Base-by-base conservation (phyloP, 139 green algal species). In the Coccomyxa sp. region DNA sequence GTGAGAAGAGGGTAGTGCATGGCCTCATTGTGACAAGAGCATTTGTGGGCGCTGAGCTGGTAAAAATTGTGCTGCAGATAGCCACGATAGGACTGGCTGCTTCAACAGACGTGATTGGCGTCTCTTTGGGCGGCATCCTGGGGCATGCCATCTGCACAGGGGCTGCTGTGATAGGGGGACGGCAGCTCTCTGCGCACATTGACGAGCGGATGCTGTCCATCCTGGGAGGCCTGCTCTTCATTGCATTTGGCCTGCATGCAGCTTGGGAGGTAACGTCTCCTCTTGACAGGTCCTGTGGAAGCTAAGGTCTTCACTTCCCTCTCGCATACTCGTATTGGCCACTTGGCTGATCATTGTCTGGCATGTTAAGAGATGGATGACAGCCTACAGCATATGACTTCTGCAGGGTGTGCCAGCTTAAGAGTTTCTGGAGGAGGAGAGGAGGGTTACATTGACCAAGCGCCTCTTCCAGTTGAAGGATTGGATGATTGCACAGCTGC, bases 111-210 rank as follows among this genome's bases (percentile, higher is more conserved):
- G 89, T 94, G 9, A 64, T 95, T 54, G 96, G 95, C 0, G 96
- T 99, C 0, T 96, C 92, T 6, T 35, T 99, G 8, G 96, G 96
- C 6, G 96, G 92, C 58, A 96, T 97, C 36, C 12, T 98, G 36
- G 96, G 96, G 3, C 96, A 99, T 81, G 80, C 84, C 22, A 83
- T 96, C 27, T 99, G 96, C 88, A 99, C 96, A 29, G 94, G 92
- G 0, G 90, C 91, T 1, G 96, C 96, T 6, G 96, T 99, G 39
- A 58, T 98, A 38, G 96, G 96, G 0, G 96, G 96, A 6, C 91
- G 95, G 36, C 90, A 99, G 71, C 77, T 99, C 72, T 95, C 96
- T 5, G 79, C 90, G 14, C 90, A 95, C 82, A 97, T 99, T 75
- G 90, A 96, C 18, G 96, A 99, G 83, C 84, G 87, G 36, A 91